These are phyloP conservation scores for Trichothecium sympodiale DNA, from an alignment of 2,329 filamentous ascomycete genomes.

Conservation along the genomic window DNA sequence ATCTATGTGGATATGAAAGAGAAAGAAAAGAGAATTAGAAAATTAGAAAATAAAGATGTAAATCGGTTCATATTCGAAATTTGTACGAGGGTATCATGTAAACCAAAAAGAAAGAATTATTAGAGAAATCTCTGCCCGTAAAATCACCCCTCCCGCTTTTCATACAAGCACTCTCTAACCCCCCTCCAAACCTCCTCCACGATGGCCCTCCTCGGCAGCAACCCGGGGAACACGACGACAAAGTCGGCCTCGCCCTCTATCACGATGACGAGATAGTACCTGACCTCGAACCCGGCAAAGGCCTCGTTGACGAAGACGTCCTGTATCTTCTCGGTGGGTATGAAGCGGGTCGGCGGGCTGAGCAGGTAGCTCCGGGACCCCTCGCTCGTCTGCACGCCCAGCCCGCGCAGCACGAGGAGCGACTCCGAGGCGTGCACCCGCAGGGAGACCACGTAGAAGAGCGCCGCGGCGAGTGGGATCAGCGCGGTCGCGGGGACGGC, in stretches of 20 bases:
- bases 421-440: conserved; percentile 60
- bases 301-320: conserved; percentile 94
- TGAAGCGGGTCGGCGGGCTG: conserved; percentile 43
- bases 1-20: too few relatives aligned
- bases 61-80: too few relatives aligned
- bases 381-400: conserved; percentile 81
- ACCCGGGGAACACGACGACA: conserved; percentile 84
- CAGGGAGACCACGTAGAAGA: conserved; percentile 32
- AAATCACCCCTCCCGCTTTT: conserved; percentile 17
- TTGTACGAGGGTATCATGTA: background rate
- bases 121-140: conserved; percentile 1
- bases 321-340: conserved; percentile 83
- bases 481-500: conserved; percentile 27
- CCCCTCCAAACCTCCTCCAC: conserved; percentile 89
- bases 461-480: conserved; percentile 20
- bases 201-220: conserved; percentile 63
- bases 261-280: conserved; percentile 81
- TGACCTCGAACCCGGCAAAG: conserved; percentile 82
- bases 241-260: conserved; percentile 81
- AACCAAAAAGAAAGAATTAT: conserved; percentile 3
- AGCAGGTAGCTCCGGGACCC: conserved; percentile 50
- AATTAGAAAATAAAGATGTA: background rate
- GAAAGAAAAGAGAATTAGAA: too few relatives aligned
- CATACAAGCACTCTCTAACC: conserved; percentile 70
- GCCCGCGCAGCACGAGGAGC: conserved; percentile 73